Base-by-base conservation (phyloP, 1,284 basidiomycete species). In the Moesziomyces sp. region DNA sequence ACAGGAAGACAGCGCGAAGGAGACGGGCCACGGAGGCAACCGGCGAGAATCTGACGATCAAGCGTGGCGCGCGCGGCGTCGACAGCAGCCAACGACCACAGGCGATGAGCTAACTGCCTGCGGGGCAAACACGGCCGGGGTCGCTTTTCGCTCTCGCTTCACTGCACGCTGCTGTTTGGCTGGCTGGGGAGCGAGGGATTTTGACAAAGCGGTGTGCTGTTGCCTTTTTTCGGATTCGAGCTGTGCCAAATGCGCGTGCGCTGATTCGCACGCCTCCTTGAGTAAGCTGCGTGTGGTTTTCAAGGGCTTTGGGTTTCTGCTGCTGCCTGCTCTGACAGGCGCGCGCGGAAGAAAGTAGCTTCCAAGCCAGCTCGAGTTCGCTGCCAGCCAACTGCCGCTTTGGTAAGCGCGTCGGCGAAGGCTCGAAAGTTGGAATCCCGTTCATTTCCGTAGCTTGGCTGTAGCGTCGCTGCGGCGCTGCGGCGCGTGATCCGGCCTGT, bases 261-360 rank as follows among this genome's bases (percentile, higher is more conserved):
- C 51, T 59, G 56, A 69, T 69, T 69, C 46, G 59, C 54, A 46
- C 40, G 35, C 18, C 3, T 16, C 44, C 42, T 38, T 53, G 43
- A 45, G 19, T 21, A 47, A 50, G 48, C 48, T 19, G 34, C 24
- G 24, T 26, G 24, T 26, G 24, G 24, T 26, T 26, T 26, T 26
- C 24, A 26, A 26, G 24, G 3, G 24, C 24, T 26, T 26, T 26
- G 24, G 24, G 6, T 26, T 26, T 10, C 30, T 30, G 30, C 9
- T 30, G 30, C 30, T 30, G 30, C 5, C 9, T 5, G 30, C 30
- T 30, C 9, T 30, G 30, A 30, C 30, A 30, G 9, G 30, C 30
- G n/a, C 13, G 19, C 34, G 58, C 58, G 65, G 65, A 62, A 58
- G 51, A 69, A 69, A 69, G 59, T 58, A 48, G 23, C 14, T 35